Percentiles rank a stretch among this genome's conserved stretches.
These are phyloP conservation scores for Caloboletus firmus DNA, from an alignment of 1,284 basidiomycete species.

Conservation along the genomic window DNA sequence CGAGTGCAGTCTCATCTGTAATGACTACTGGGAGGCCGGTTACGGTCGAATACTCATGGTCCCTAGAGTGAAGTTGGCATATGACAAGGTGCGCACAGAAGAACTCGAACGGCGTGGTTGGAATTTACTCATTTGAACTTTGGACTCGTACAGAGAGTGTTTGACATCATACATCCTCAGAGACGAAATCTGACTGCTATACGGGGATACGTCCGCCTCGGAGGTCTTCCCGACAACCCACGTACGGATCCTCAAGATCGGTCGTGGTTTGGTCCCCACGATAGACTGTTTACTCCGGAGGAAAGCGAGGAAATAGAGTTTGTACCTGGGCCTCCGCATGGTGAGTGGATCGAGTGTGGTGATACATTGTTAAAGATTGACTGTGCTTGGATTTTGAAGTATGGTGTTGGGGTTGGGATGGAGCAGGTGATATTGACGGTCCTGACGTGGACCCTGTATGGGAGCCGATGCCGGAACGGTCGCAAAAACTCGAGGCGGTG, in stretches of 20 bases:
- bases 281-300: conserved; percentile 85
- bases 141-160: conserved; percentile 70
- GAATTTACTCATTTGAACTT: conserved; percentile 2
- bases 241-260: conserved; percentile 93
- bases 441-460: conserved; percentile 95
- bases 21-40: conserved; percentile 90
- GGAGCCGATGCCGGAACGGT: conserved; percentile 79
- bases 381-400: conserved; percentile 47
- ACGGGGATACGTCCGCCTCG: conserved; percentile 85
- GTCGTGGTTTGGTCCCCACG: conserved; percentile 93
- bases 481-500: conserved; percentile 61
- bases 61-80: conserved; percentile 91
- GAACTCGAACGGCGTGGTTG: not conserved
- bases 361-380: not conserved
- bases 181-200: conserved; percentile 91
- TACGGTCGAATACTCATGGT: conserved; percentile 97
- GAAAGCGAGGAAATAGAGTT: conserved; percentile 79
- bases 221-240: conserved; percentile 91
- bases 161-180: conserved; percentile 87
- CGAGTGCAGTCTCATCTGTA: conserved; percentile 94
- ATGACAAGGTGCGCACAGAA: conserved; percentile 68
- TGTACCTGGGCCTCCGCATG: conserved; percentile 78
- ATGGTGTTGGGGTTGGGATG: conserved; percentile 99
- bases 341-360: conserved; percentile 48
- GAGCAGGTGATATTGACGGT: conserved; percentile 92